Base-by-base conservation (phyloP, 345 rosid genomes). In the Gossypium ekmanianum region DNA sequence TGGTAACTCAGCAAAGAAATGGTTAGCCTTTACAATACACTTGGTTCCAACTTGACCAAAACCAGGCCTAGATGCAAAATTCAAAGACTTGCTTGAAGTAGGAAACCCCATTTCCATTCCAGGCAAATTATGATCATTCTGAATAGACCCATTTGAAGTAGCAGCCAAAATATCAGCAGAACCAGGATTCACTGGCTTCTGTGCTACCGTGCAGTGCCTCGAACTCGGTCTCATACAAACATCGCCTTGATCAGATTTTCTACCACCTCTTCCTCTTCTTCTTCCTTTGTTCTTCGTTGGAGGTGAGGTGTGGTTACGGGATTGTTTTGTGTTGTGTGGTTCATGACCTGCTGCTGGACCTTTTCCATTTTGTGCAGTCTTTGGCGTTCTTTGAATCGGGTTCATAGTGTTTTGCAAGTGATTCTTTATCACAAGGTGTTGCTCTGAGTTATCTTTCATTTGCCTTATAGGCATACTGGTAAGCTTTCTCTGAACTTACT, bases 11-110 rank as follows among this genome's bases (percentile, higher is more conserved):
- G 98, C 88, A 26, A 96, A 85, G 87, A 96, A 96, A 85, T 96
- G 99, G 84, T 96, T 96, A 75, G 97, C 99, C 86, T 96, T 96
- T 29, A 96, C 98, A 50, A 96, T 89, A 80, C 99, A 96, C 81
- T 82, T 90, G 63, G 93, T 92, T 82, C 99, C 99, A 76, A 87
- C 82, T 65, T 84, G 85, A 50, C 99, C 99, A 83, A 68, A 93
- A 48, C 98, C 98, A 78, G 99, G 98, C 77, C 98, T 87, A 0
- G 82, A 87, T 41, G 94, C 92, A 82, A 91, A 90, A 85, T 81
- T 90, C 26, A 88, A 76, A 70, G 89, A 87, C 89, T 88, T 93
- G 83, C 94, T 87, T 27, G 92, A 90, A 79, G 80, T 77, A 72
- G 91, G 87, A 70, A 86, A 85, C 72, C 90, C 87, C 85, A 78